A percentile compares a stretch with the other conserved stretches of the same genome.
Evolutionary conservation across 208 protist species (phyloP).

Genomic region (Perkinsela sp.): DNA sequence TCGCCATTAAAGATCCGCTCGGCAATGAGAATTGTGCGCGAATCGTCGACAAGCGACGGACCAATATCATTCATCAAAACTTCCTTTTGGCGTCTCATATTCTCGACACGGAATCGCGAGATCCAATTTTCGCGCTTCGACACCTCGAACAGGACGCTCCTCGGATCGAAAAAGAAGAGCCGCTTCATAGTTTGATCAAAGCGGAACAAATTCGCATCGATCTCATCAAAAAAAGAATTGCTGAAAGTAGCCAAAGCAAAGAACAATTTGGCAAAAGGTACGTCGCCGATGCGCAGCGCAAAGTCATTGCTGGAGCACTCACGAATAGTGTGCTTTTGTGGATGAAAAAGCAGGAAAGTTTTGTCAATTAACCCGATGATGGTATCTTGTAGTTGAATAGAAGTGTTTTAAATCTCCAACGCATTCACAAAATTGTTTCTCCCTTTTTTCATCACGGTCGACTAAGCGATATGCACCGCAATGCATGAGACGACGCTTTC

Average conservation of each 20-base stretch:
- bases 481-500: too few relatives aligned
- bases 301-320: neutral
- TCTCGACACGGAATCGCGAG: neutral
- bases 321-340: neutral
- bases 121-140: neutral
- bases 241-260: neutral
- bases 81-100: neutral
- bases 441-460: too few relatives aligned
- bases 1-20: slow-evolving; percentile 59
- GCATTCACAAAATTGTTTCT: too few relatives aligned
- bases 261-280: neutral
- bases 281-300: neutral
- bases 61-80: neutral
- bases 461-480: too few relatives aligned
- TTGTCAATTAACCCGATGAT: too few relatives aligned
- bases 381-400: too few relatives aligned
- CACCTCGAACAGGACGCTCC: neutral
- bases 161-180: neutral
- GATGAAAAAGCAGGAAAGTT: neutral
- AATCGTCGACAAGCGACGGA: slow-evolving; percentile 11
- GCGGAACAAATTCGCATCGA: neutral
- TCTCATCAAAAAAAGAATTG: neutral
- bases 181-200: neutral
- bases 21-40: slow-evolving; percentile 51
- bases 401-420: too few relatives aligned